Base-by-base conservation (phyloP, 345 rosid species). In the Linum lewisii region DNA sequence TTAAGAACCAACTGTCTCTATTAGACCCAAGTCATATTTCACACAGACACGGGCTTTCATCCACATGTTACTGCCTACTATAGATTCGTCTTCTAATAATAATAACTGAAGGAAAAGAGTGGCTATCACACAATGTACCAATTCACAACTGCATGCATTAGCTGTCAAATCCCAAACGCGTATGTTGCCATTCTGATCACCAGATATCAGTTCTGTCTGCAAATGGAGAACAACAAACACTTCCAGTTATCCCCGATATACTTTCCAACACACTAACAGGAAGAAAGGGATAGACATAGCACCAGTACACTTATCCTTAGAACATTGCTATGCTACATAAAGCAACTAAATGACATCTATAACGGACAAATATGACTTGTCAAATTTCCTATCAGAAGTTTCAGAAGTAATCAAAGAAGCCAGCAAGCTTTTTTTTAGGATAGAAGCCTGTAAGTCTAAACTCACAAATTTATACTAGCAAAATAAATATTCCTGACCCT, bases 151-250 rank as follows among this genome's bases (percentile, higher is more conserved):
- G 81, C 97, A 88, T 19, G 89, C 83, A 75, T 92, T 82, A 54
- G 98, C 98, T 51, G 90, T 86, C 77, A 92, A 79, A 74, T 92
- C 98, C 98, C 98, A 86, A 44, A 92, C 98, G 54, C 93, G 91
- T 44, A 92, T 88, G 76, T 92, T 88, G 32, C 95, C 97, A 62
- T 88, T 88, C 70, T 92, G 98, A 73, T 92, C 98, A 24, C 98
- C 98, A 55, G 93, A 88, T 79, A 88, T 92, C 73, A 91, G 70
- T 58, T 88, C 96, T 13, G 96, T 91, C 98, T 91, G 78, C 64
- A 81, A 32, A 68, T 63, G 42, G 24, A 58, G 63, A 21, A 65
- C 19, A 56, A 18, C 21, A 22, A 44, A 38, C 47, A 21, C 18
- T 36, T 64, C 20, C 21, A 64, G 45, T 9, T 42, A 21, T 70